phyloP scores from a whole-genome alignment of 805 yeast genomes.

The Ogataea saltuana region DNA sequence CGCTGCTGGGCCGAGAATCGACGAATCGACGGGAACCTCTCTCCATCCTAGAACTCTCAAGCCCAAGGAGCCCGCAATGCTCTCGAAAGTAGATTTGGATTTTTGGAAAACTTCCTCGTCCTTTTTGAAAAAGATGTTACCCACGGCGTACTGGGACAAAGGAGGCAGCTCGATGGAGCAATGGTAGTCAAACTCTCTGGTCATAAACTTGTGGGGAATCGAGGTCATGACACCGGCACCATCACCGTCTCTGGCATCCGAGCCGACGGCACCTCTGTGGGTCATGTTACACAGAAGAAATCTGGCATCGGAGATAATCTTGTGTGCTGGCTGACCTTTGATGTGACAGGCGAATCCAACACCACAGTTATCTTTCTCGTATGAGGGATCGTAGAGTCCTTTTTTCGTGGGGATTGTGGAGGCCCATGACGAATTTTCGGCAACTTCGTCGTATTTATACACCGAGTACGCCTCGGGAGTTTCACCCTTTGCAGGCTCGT shows the following conservation, averaged over 20 bases:
- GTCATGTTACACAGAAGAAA: constrained; percentile 94
- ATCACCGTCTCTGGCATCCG: constrained; percentile 96
- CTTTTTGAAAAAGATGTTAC: constrained; percentile 91
- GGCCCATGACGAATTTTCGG: constrained; percentile 90
- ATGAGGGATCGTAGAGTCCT: constrained; percentile 92
- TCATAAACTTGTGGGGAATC: constrained; percentile 85
- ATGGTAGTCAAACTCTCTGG: constrained; percentile 76
- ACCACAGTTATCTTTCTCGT: constrained; percentile 97
- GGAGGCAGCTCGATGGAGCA: constrained; percentile 69
- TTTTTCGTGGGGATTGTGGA: constrained; percentile 79
- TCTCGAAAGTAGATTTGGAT: constrained; percentile 76
- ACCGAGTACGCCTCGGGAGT: constrained; percentile 39
- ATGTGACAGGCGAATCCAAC: constrained; percentile 96
- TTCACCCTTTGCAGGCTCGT: constrained; percentile 23
- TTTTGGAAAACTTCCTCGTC: constrained; percentile 69
- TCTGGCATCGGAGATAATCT: constrained; percentile 88
- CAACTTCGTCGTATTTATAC: constrained; percentile 70
- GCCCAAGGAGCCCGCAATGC: constrained; percentile 73
- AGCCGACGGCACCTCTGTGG: constrained; percentile 97
- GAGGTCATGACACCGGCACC: constrained; percentile 98
- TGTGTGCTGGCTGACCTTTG: constrained; percentile 84
- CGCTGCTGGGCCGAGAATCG: constrained; percentile 93
- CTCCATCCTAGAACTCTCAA: constrained; percentile 93
- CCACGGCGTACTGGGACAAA: constrained; percentile 89
- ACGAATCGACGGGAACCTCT: constrained; percentile 90